Base-by-base conservation (phyloP, 2,329 filamentous ascomycete genomes). In the Ophiobolus disseminans region DNA sequence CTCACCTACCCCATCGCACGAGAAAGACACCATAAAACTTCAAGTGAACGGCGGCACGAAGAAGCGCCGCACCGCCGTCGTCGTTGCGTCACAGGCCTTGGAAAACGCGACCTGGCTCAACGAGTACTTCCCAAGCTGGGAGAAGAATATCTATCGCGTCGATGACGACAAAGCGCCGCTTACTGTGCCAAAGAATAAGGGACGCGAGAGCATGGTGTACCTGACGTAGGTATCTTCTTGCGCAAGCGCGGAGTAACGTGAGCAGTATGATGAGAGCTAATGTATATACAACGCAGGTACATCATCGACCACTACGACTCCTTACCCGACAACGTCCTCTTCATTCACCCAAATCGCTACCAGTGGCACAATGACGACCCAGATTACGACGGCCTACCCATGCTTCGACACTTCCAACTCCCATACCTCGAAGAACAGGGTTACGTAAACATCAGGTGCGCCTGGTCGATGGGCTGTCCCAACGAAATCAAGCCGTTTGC, bases 391-490 rank as follows among this genome's bases (percentile, higher is more conserved):
- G 78, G 79, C 7, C 67, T 79, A 1, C 75, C 75, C 4, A 74
- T 81, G 64, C 69, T 83, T 2, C 70, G 73, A 17, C 75, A 76
- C 28, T 76, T 83, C 47, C 78, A 80, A 46, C 45, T 80, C 2
- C 70, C 76, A 0, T 77, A 80, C 57, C 71, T 83, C 30, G 71
- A 76, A 40, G 57, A 75, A 47, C 70, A 79, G 59, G 80, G 80
- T 45, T 83, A 83, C 45, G 77, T 80, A 25, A 83, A 81, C 44
- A 72, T 83, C 13, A 78, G 81, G 31, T 83, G 81, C 54, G 75
- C 73, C 17, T 82, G 79, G 79, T 68, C 71, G 1, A 66, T 82
- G 1, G 81, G 80, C 1, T 83, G 81, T 56, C 81, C 81, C 0
- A 60, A 60, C 1, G 79, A 81, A 40, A 78, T 83, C 42, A 76